Evolutionary conservation across 306 rosid genomes (phyloP), one percentile per base, ranked within the genome.

Genomic region (Prunus campanulata): DNA sequence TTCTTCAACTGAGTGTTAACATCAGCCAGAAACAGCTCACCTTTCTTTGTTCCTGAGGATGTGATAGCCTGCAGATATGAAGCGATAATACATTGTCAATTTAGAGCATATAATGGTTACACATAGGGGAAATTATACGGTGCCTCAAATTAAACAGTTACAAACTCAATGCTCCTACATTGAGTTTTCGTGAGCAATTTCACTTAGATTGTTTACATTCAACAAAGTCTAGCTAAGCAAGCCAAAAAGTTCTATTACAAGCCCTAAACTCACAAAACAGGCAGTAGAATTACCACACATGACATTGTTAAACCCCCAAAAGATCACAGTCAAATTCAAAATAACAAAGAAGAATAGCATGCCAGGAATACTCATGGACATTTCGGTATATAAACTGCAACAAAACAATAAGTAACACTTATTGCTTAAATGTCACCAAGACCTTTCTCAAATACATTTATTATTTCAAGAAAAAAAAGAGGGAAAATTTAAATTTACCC

Each of bases 1-100:
- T 85, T 87, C 90, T 90, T 91, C 87, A 93, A 76, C 70, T 93
- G 96, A 62, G 97, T 90, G 61, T 85, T 93, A 55, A 93, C 87
- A 86, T 93, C 98, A 79, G 88, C 98, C 65, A 90, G 51, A 79
- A 91, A 85, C 35, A 83, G 52, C 7, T 91, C 96, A 47, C 97
- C 98, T 70, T 83, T 93, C 84, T 83, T 91, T 19, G 83, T 89
- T 68, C 93, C 91, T 15, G 98, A 74, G n/a, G 97, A 80, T 20
- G 93, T 93, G 61, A 93, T 91, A 68, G 86, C 96, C 97, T 93
- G 85, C 75, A 85, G 9, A 74, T 44, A 78, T 18, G 73, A 77
- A 9, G 11, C 24, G 6, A 46, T 24, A 59, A 60, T 25, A 84
- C 35, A 60, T 18, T 19, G 13, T 51, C 24, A 71, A 32, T n/a